phyloP scores from a whole-genome alignment of 345 rosid genomes.

The Salix arbutifolia region DNA sequence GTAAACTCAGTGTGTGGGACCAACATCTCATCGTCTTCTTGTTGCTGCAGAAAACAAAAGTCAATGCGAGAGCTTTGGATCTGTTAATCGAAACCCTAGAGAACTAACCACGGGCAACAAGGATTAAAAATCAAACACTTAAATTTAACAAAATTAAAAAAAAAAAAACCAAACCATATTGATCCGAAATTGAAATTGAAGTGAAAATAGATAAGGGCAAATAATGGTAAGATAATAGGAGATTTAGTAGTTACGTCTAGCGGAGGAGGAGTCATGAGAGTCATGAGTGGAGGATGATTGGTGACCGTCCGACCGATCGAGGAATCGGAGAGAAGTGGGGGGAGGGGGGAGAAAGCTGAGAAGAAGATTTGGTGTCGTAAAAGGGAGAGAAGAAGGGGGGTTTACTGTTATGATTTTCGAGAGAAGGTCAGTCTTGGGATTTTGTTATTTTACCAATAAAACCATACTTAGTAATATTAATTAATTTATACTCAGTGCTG shows the following conservation, averaged over 20 bases:
- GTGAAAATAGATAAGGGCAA: conserved; percentile 2
- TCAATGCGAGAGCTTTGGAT: conserved; percentile 31
- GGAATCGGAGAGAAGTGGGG: conserved; percentile 12
- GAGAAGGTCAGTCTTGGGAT: conserved; percentile 9
- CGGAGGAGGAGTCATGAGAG: conserved; percentile 57
- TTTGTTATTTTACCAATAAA: not conserved
- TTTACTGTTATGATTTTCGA: not conserved
- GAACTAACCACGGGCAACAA: not conserved
- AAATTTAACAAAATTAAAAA: not conserved
- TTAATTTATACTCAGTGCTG: too few species aligned
- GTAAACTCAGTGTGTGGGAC: conserved; percentile 35
- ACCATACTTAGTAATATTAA: too few species aligned
- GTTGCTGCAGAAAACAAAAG: conserved; percentile 16
- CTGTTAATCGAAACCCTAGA: conserved; percentile 39
- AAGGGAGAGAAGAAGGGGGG: not conserved
- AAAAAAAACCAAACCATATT: not conserved
- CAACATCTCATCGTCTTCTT: conserved; percentile 39
- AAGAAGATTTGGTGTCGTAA: not conserved
- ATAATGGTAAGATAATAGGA: not conserved
- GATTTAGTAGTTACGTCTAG: conserved; percentile 32
- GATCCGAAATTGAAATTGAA: not conserved
- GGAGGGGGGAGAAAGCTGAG: not conserved
- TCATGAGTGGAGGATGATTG: conserved; percentile 31
- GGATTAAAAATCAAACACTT: not conserved
- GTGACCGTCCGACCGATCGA: conserved; percentile 32